Conservation (phyloP, 768 basidiomycete genomes). For the Pholiota conissans region DNA sequence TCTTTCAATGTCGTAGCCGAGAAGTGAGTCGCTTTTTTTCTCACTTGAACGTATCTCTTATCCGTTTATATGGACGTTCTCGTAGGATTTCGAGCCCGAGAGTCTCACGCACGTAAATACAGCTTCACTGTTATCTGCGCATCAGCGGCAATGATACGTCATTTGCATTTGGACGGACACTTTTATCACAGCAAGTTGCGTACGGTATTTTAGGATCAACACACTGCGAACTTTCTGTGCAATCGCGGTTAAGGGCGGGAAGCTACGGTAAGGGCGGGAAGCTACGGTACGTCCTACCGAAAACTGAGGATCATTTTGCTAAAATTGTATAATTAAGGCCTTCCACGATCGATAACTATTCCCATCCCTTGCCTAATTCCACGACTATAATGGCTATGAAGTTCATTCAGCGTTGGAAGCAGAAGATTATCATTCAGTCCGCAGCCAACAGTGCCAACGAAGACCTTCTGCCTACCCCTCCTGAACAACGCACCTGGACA, state of each 20-base stretch:
- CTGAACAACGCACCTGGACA: slow-evolving; percentile 11
- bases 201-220: too few relatives aligned
- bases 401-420: slow-evolving; percentile 7
- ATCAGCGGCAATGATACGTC: background rate
- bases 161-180: background rate
- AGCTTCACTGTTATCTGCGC: background rate
- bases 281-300: too few relatives aligned
- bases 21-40: background rate
- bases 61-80: too few relatives aligned
- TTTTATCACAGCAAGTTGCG: too few relatives aligned
- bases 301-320: background rate
- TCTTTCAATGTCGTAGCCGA: background rate
- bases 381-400: background rate
- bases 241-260: too few relatives aligned
- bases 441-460: slow-evolving; percentile 10
- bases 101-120: background rate
- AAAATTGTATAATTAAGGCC: background rate
- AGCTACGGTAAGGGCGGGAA: too few relatives aligned
- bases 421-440: slow-evolving; percentile 9
- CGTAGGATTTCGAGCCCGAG: background rate
- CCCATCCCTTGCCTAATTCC: too few relatives aligned
- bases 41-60: background rate
- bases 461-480: slow-evolving; percentile 14
- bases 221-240: too few relatives aligned
- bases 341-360: too few relatives aligned